These are phyloP conservation scores for Thalia dealbata DNA, from an alignment of 176 grass and related monocot species.

Conservation along the genomic window DNA sequence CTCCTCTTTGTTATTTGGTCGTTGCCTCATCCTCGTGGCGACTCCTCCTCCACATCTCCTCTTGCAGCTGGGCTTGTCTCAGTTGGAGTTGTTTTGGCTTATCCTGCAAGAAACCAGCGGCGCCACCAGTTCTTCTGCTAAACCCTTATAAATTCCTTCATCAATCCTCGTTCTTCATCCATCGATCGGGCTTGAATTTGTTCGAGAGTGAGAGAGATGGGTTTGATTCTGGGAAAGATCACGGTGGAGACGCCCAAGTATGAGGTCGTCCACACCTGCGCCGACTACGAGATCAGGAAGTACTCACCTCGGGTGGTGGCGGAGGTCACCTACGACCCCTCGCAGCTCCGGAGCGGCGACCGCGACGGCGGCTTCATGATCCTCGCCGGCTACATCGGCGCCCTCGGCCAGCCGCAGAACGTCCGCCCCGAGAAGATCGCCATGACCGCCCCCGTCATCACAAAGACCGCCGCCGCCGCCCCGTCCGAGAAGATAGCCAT, in stretches of 20 bases:
- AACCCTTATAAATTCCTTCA: no score
- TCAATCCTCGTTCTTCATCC: no score
- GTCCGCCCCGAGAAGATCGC: conserved; percentile 66
- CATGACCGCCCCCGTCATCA: conserved; percentile 80
- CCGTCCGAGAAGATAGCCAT: conserved; percentile 49
- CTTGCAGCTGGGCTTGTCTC: no score
- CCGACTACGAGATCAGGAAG: conserved; percentile 82
- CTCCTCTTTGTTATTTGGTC: no score
- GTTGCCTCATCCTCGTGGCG: no score
- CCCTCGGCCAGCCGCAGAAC: conserved; percentile 61
- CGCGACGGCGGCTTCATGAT: conserved; percentile 67
- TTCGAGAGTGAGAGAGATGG: no score
- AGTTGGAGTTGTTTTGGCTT: no score
- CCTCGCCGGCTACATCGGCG: conserved; percentile 86
- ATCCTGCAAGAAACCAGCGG: no score
- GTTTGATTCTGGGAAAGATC: conserved; percentile 72
- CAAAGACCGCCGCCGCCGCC: conserved; percentile 18
- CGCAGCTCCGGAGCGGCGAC: conserved; percentile 46
- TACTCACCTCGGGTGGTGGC: conserved; percentile 60
- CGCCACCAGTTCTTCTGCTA: no score
- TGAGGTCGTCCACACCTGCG: conserved; percentile 54
- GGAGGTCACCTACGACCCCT: conserved; percentile 78
- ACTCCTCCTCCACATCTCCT: no score
- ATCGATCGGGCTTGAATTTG: no score
- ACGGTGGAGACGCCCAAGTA: conserved; percentile 80